Base-by-base conservation (phyloP, 768 basidiomycete species). In the Lepiota brunneoincarnata region DNA sequence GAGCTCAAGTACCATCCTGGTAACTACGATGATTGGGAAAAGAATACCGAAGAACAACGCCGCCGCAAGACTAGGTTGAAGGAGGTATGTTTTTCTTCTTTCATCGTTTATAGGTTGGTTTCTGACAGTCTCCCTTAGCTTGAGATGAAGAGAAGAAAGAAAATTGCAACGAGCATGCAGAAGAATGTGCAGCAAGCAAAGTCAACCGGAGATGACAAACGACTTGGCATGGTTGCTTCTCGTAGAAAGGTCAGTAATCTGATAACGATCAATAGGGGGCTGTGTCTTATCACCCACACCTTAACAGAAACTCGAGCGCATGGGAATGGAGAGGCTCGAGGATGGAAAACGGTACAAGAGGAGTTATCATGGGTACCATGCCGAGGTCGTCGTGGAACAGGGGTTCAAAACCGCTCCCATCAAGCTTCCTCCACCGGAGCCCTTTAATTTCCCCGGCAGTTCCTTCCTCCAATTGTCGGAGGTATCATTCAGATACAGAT, bases 191-290 rank as follows among this genome's bases (percentile, higher is more conserved):
- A 73, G 47, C 70, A 72, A 6, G 83, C 83, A 1, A 82, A 76
- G 59, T 72, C 76, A 34, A 80, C 80, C 0, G 84, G 83, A 0
- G 84, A 86, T 58, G 83, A 86, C 48, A 86, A 86, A 57, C 74
- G 79, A 42, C 63, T 72, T 6, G 70, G 75, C 49, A 63, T 70
- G 72, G 86, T 80, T 2, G 78, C 79, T 7, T 79, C 78, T 17
- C 69, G 86, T 7, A 79, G 81, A 63, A 85, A 84, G 68, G 67
- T 65, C 15, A 20, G 51, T 56, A 21, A 17, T 31, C 37, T 37
- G 15, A 18, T 9, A 23, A 6, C 14, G 20, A 12, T 52, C 43
- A 39, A 24, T 23, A 28, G 11, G 36, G 14, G 24, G 46, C 11
- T 6, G 10, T 38, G 6, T 20, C 24, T 42, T 20, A 12, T 38